These are phyloP conservation scores for Lojkania enalia DNA, from an alignment of 2,329 filamentous ascomycete species.

Conservation along the genomic window DNA sequence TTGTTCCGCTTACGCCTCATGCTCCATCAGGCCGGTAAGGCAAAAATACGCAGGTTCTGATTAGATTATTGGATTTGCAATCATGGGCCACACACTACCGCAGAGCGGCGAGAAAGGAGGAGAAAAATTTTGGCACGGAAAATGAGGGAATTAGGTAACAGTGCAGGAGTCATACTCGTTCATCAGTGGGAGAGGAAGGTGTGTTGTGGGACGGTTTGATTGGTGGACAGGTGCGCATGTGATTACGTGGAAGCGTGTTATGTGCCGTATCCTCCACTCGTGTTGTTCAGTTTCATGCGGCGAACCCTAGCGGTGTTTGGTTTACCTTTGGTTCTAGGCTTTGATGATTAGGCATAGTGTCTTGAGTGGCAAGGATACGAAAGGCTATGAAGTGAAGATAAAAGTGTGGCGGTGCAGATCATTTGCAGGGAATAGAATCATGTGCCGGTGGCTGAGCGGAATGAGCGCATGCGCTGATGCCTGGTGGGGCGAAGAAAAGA, in stretches of 20 bases:
- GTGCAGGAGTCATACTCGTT: conserved; percentile 3
- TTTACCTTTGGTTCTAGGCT: background rate
- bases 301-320: background rate
- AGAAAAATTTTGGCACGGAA: background rate
- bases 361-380: background rate
- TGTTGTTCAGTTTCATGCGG: background rate
- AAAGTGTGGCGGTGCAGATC: background rate
- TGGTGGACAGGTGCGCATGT: conserved; percentile 3
- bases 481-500: background rate
- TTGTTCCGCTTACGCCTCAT: background rate
- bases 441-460: background rate
- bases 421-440: no score
- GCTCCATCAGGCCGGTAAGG: background rate
- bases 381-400: background rate
- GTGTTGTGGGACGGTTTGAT: conserved; percentile 1
- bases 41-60: background rate
- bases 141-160: conserved; percentile 1
- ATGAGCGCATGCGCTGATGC: background rate
- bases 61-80: background rate
- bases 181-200: background rate
- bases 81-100: background rate
- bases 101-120: background rate
- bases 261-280: no score
- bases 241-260: conserved; percentile 1
- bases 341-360: background rate